Evolutionary conservation across 1,284 basidiomycete species (phyloP).

Genomic region (Puccinia horiana): DNA sequence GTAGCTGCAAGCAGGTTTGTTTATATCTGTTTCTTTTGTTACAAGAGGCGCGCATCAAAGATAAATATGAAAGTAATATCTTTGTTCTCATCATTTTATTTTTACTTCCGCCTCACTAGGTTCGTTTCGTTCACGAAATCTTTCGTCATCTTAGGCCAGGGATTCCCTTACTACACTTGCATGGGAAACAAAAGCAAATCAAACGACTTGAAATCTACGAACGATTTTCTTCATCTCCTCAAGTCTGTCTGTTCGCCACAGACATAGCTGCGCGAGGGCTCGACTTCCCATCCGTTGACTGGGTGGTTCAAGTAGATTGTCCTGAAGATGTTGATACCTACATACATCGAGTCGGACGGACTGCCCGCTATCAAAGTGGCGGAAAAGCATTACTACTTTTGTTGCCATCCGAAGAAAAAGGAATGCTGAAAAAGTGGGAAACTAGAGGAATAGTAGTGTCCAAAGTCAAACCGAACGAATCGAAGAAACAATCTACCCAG

Average conservation of each 20-base stretch:
- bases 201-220: slow-evolving; percentile 79
- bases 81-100: background rate
- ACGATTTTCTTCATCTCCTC: slow-evolving; percentile 75
- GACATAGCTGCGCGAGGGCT: slow-evolving; percentile 95
- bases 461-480: slow-evolving; percentile 85
- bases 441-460: slow-evolving; percentile 74
- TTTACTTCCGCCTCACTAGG: slow-evolving; percentile 59
- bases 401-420: slow-evolving; percentile 86
- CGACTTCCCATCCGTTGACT: slow-evolving; percentile 94
- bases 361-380: slow-evolving; percentile 86
- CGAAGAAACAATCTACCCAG: slow-evolving; percentile 81
- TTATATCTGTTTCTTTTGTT: background rate
- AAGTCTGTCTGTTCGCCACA: slow-evolving; percentile 87
- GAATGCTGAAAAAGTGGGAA: slow-evolving; percentile 73
- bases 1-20: slow-evolving; percentile 80
- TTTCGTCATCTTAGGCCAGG: slow-evolving; percentile 95
- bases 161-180: slow-evolving; percentile 82
- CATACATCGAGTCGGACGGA: slow-evolving; percentile 93
- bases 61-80: background rate
- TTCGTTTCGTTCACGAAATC: slow-evolving; percentile 93
- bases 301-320: slow-evolving; percentile 96
- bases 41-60: background rate
- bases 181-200: slow-evolving; percentile 95
- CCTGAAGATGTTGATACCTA: slow-evolving; percentile 98
- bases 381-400: slow-evolving; percentile 84